A percentile compares a stretch with the other conserved stretches of the same genome.
Evolutionary conservation across 1,139 yeast species (phyloP).

Genomic region (Suhomyces atakaporum): DNA sequence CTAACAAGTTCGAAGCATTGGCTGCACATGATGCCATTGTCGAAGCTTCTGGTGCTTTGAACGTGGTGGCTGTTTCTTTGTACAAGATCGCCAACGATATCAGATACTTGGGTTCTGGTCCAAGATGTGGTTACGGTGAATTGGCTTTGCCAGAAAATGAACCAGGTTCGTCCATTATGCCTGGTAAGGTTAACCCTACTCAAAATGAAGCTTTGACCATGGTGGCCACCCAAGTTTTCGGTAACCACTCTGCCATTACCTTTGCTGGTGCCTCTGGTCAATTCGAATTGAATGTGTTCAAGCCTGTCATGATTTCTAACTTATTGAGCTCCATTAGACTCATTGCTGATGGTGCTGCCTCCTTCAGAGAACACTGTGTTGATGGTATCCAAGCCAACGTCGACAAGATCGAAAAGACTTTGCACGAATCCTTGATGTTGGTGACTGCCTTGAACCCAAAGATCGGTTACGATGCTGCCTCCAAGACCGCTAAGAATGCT

Average conservation of each 20-base stretch:
- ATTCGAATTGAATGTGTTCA: constrained; percentile 25
- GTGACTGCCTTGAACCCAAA: constrained; percentile 26
- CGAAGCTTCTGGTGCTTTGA: constrained; percentile 24
- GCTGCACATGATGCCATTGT: constrained; percentile 26
- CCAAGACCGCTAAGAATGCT: constrained; percentile 26
- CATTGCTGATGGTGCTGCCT: constrained; percentile 22
- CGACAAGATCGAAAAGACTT: constrained; percentile 22
- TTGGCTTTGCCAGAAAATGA: constrained; percentile 25
- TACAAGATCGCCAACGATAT: constrained; percentile 25
- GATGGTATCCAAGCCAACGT: constrained; percentile 23
- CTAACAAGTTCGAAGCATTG: constrained; percentile 26
- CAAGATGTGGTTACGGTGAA: constrained; percentile 26
- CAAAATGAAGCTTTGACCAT: constrained; percentile 26
- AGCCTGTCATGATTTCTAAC: constrained; percentile 24
- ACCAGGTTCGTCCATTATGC: constrained; percentile 26
- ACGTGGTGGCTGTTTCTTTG: constrained; percentile 22
- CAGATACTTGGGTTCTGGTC: constrained; percentile 26
- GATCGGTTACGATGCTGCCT: constrained; percentile 26
- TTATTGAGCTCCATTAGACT: constrained; percentile 23
- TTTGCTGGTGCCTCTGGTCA: constrained; percentile 26
- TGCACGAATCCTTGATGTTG: constrained; percentile 25
- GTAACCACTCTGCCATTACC: constrained; percentile 25
- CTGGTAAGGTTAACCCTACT: constrained; percentile 26
- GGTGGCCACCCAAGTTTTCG: constrained; percentile 25
- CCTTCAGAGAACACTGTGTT: constrained; percentile 24